Base-by-base conservation (phyloP, 495 filamentous ascomycete species). In the Xylaria venustula region DNA sequence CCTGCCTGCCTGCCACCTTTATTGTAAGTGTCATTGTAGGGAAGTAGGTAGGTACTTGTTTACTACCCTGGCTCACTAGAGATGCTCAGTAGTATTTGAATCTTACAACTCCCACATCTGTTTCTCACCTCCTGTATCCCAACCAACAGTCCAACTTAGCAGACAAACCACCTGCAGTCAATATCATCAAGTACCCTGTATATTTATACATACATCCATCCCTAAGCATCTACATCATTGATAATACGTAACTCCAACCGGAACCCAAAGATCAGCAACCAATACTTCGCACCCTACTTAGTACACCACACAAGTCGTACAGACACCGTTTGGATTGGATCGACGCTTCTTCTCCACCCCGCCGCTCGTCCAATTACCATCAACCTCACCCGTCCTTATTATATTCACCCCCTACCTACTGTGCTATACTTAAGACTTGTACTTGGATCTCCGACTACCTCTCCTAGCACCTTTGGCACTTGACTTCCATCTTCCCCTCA, bases 401-500 rank as follows among this genome's bases (percentile, higher is more conserved):
- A 47, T 40, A 30, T 32, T 49, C 55, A 49, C 20, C 30, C 19
- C 40, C 44, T 48, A 42, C 54, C 42, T 50, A 34, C 30, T 11
- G 5, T 34, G 30, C 30, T 11, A 34, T 34, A 34, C 30, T 11
- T 34, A 34, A 5, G 11, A 5, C 30, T 36, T 47, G 26, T 57
- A 47, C 49, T 37, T 40, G 19, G 44, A 36, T 57, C 26, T 47
- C 9, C 30, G 15, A 11, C 53, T 37, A 20, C 14, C 23, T 42
- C 36, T 51, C 45, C 22, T 51, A 44, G 47, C 44, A 44, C 37
- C 51, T 60, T 37, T 52, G 47, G 25, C 23, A 37, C 36, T 34
- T 25, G 36, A 51, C 56, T 51, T 17, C 26, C 47, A 46, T 52
- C 57, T 60, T 52, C 57, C 57, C 57, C 57, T 60, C 57, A 41